Evolutionary conservation across 352 stramenopile species (phyloP), one percentile per base, ranked within the genome.

Genomic region (Pythium pectinolyticum): DNA sequence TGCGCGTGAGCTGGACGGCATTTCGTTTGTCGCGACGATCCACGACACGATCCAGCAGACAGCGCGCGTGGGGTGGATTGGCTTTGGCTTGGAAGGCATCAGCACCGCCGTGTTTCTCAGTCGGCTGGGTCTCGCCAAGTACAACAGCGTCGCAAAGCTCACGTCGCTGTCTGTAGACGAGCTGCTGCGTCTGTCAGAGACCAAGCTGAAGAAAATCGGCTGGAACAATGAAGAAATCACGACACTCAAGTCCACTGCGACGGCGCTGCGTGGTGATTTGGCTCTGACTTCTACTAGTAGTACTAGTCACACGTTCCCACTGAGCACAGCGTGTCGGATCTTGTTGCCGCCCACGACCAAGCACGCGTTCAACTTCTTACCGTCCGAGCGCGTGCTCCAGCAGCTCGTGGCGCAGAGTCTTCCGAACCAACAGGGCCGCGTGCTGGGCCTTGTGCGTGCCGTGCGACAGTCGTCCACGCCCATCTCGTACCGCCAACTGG

Each of bases 61-160:
- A 24, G 53, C 47, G 40, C 59, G 45, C n/a, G 39, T 82, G 2
- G 72, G 75, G 63, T 90, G 79, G 80, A 47, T 90, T 14, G 85
- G 85, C 12, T 90, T 83, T 62, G 81, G 80, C n/a, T 61, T 92
- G 20, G 85, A 94, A 60, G 85, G 85, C 15, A 77, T 94, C 53
- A 81, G 67, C n/a, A 63, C 78, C 0, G 45, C 67, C 1, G 74
- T 81, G 11, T 84, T 83, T 41, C 71, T 92, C 27, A 74, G 58
- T 56, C 81, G 84, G 3, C 69, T 92, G 22, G 85, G 83, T 0
- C 71, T 94, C 10, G 61, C 63, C 47, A 89, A 86, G 66, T 71
- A 88, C 57, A 57, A 32, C 5, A 49, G 6, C 19, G 22, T 22
- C 1, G 2, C 57, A 0, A 19, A 27, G 22, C 28, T 67, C 2